A percentile compares a stretch with the other conserved stretches of the same genome.
Evolutionary conservation across 768 basidiomycete species (phyloP).

Genomic region (Termitomyces sp.): DNA sequence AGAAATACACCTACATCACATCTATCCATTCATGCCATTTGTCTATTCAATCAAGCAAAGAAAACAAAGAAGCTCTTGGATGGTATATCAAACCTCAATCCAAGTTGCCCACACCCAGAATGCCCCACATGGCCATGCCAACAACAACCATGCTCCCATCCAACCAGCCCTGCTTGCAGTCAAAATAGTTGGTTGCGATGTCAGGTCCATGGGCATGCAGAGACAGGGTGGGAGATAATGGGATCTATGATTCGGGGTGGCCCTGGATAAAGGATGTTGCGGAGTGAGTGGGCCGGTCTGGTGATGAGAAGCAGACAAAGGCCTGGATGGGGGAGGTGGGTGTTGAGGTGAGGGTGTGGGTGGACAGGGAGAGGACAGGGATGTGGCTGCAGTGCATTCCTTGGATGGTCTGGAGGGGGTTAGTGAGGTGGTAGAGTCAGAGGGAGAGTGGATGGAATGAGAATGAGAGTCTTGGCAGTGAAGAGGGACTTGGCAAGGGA

Average conservation of each 20-base stretch:
- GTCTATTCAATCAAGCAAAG: too few relatives aligned
- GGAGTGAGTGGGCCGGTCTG: conserved; percentile 12
- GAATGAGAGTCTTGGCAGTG: conserved; percentile 35
- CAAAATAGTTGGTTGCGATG: not conserved
- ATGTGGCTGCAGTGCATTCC: conserved; percentile 92
- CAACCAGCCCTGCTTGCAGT: too few relatives aligned
- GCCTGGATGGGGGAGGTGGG: conserved; percentile 60
- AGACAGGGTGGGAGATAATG: conserved; percentile 51
- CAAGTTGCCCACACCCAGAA: too few relatives aligned
- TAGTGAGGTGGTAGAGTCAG: not conserved
- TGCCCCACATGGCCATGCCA: too few relatives aligned
- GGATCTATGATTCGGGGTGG: conserved; percentile 78
- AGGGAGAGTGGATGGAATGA: conserved; percentile 2
- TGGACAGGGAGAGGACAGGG: conserved; percentile 40
- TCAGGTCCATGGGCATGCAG: conserved; percentile 30
- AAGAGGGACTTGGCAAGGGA: conserved; percentile 65
- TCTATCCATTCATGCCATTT: too few relatives aligned
- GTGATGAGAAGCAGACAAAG: conserved; percentile 48
- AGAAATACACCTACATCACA: too few relatives aligned
- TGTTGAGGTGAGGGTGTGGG: conserved; percentile 62
- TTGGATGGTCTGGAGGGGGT: conserved; percentile 55
- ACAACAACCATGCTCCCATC: too few relatives aligned
- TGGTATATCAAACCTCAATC: too few relatives aligned
- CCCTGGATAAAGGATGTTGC: conserved; percentile 79
- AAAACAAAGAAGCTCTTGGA: too few relatives aligned